Conservation (phyloP, 441 rosid species). For the Gossypium armourianum region DNA sequence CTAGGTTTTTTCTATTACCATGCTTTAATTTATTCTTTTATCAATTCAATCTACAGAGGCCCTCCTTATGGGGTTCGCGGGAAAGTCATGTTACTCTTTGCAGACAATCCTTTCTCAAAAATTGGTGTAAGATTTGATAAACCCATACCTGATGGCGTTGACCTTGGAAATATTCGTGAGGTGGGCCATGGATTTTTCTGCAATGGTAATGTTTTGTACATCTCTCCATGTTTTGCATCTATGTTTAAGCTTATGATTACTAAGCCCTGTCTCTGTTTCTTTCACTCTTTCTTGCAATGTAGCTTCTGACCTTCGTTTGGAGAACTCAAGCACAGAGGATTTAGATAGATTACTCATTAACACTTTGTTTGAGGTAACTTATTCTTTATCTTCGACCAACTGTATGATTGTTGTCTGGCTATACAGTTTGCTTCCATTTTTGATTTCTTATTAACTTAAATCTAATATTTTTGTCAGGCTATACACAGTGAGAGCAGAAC, state of each 20-base stretch:
- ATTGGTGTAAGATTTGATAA: constrained; percentile 64
- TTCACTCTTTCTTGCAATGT: constrained; percentile 13
- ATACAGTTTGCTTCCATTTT: constrained; percentile 6
- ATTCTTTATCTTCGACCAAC: neutral
- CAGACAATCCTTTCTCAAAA: constrained; percentile 55
- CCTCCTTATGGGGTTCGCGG: constrained; percentile 53
- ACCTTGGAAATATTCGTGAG: constrained; percentile 58
- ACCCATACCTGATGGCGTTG: constrained; percentile 55
- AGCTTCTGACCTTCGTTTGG: constrained; percentile 60
- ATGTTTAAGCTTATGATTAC: constrained; percentile 8
- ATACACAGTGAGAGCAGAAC: constrained; percentile 47
- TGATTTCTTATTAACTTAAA: constrained; percentile 12
- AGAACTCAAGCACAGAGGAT: constrained; percentile 40
- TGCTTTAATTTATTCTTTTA: constrained; percentile 17
- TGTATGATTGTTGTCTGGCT: constrained; percentile 9
- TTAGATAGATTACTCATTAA: constrained; percentile 51
- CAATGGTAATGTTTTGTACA: constrained; percentile 36
- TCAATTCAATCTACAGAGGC: constrained; percentile 35
- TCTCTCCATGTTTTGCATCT: neutral
- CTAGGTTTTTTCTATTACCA: neutral
- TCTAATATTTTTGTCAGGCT: constrained; percentile 31
- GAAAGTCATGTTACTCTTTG: constrained; percentile 43
- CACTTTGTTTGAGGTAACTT: constrained; percentile 57
- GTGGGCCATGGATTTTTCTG: constrained; percentile 58
- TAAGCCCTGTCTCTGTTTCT: constrained; percentile 12